These are phyloP conservation scores for Solanum stenotomum DNA, from an alignment of 257 asterid genomes.

Conservation along the genomic window DNA sequence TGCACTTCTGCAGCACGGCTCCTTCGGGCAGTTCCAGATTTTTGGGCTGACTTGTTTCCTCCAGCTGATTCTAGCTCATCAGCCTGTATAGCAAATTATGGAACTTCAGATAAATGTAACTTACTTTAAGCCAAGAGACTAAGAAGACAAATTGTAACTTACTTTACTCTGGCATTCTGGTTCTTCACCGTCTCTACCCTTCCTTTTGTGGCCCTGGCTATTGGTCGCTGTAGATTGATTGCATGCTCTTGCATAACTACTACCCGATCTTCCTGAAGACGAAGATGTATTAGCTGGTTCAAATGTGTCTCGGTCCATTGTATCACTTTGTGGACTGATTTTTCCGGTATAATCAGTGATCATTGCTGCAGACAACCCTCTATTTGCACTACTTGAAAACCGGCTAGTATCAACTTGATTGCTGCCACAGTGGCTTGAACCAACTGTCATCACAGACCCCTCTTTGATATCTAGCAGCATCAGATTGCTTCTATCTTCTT, in stretches of 20 bases:
- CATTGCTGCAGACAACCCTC: slow-evolving; percentile 11
- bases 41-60: slow-evolving; percentile 44
- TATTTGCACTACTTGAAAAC: slow-evolving; percentile 27
- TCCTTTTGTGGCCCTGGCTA: slow-evolving; percentile 43
- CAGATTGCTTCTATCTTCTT: neutral
- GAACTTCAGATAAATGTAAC: neutral
- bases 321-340: slow-evolving; percentile 23
- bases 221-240: slow-evolving; percentile 28
- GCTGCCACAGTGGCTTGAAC: slow-evolving; percentile 77
- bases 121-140: slow-evolving; percentile 28
- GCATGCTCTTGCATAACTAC: slow-evolving; percentile 46
- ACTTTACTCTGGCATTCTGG: slow-evolving; percentile 71
- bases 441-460: slow-evolving; percentile 42
- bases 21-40: slow-evolving; percentile 47
- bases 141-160: neutral
- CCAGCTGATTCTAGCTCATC: slow-evolving; percentile 50
- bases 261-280: slow-evolving; percentile 63
- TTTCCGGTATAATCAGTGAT: slow-evolving; percentile 17
- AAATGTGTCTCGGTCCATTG: slow-evolving; percentile 25
- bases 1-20: slow-evolving; percentile 86
- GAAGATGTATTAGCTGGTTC: slow-evolving; percentile 45
- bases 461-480: slow-evolving; percentile 11
- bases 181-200: slow-evolving; percentile 47
- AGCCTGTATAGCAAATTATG: slow-evolving; percentile 30
- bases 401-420: slow-evolving; percentile 48